Evolutionary conservation across 192 early-diverging fungal genomes (phyloP), one percentile per base, ranked within the genome.

Genomic region (Backusella parvicylindrica): DNA sequence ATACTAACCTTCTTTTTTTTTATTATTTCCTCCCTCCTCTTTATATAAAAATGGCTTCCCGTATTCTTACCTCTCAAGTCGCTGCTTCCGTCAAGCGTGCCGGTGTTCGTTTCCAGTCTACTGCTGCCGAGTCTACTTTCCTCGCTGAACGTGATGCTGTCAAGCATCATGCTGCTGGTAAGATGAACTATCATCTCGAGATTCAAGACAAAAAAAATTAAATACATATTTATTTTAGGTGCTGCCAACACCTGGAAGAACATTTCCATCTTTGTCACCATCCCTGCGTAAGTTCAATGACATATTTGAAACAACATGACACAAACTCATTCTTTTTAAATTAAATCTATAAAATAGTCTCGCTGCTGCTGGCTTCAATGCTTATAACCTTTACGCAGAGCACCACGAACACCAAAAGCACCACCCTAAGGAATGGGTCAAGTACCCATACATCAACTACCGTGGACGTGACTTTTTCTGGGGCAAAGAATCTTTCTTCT

Each of bases 381-480:
- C 80, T 32, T 81, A 81, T 49, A 75, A 77, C 73, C 70, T 81
- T 47, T 77, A 77, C 35, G 32, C n/a, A 13, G 49, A 74, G 31
- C 80, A 81, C 43, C 23, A 65, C 21, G 76, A 81, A 21, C 80
- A 81, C 70, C 37, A 64, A n/a, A 50, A 30, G 35, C 71, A 81
- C 26, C 80, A 81, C 70, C 80, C 75, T 30, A 63, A 74, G 43
- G 72, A 77, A 60, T 75, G 67, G 60, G 60, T 75, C 50, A 73
- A 73, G 32, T 81, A 77, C 32, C 76, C 74, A 4, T 81, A 81
- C 26, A 75, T 81, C 38, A 86, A 84, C 84, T 88, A 74, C 81
- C 84, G 69, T 85, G 91, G 64, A 86, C 91, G 77, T 87, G 66
- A 76, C 37, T 81, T 77, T 68, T 81, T 81, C 79, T 81, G 79